Percentiles rank a stretch among this genome's conserved stretches.
phyloP scores from a whole-genome alignment of 2,329 filamentous ascomycete species.

The Aspergillus carbonarius region DNA sequence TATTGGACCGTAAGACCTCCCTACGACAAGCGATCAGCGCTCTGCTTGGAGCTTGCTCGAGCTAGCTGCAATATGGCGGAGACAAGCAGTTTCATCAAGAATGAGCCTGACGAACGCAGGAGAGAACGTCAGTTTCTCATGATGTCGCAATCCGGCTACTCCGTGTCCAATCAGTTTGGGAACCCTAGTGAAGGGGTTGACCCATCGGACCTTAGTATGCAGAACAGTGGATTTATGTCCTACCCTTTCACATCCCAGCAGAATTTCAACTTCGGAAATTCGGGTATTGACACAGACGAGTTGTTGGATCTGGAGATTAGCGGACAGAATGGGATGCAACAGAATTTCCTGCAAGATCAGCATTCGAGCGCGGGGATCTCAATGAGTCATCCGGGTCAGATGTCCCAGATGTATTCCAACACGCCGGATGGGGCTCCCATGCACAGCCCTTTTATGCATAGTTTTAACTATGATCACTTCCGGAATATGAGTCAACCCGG shows the following conservation, averaged over 20 bases:
- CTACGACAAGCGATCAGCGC: constrained; percentile 10
- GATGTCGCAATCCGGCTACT: constrained; percentile 50
- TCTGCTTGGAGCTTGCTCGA: constrained; percentile 11
- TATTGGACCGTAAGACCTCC: constrained; percentile 22
- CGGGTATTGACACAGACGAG: constrained; percentile 84
- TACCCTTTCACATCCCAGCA: constrained; percentile 63
- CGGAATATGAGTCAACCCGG: constrained; percentile 62
- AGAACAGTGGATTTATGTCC: constrained; percentile 51
- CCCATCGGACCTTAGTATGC: constrained; percentile 79
- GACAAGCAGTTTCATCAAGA: constrained; percentile 65
- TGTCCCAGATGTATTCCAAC: constrained; percentile 76
- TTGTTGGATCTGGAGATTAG: constrained; percentile 64
- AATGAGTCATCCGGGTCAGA: constrained; percentile 66
- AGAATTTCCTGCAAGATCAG: constrained; percentile 52
- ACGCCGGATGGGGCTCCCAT: constrained; percentile 91
- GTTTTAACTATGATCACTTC: constrained; percentile 76
- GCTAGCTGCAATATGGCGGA: constrained; percentile 49
- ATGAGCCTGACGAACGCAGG: constrained; percentile 63
- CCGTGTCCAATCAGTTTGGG: constrained; percentile 56
- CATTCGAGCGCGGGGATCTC: constrained; percentile 53
- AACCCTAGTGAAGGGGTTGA: constrained; percentile 66
- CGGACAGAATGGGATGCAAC: constrained; percentile 39
- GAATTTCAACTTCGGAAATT: constrained; percentile 74
- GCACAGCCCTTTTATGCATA: constrained; percentile 81
- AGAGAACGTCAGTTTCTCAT: constrained; percentile 54